Base-by-base conservation (phyloP, 148 eudicot genomes). In the Amaranthus cruentus region DNA sequence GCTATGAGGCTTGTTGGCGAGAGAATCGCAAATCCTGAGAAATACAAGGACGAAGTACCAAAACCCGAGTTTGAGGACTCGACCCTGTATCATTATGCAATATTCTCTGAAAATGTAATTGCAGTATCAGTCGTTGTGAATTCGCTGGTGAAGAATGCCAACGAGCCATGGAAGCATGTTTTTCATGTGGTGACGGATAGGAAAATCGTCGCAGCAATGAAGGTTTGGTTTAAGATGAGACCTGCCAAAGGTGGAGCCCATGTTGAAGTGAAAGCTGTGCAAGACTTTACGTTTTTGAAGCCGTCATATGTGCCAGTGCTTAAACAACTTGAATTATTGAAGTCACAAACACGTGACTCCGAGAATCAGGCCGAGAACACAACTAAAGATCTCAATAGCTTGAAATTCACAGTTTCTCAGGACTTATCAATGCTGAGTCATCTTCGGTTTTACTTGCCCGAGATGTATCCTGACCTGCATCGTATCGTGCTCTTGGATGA, bases 1-100 rank as follows among this genome's bases (percentile, higher is more conserved):
- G 90, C 90, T 18, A 90, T 93, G 98, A 84, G 96, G 77, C 86
- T 93, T 59, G 89, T 93, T 86, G 96, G 86, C 70, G 97, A 92
- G 84, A 84, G 90, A 75, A 84, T 93, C 50, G 88, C 93, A 8
- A 78, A 86, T 81, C 98, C 96, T 3, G 90, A 87, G 55, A 93
- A 85, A 80, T 93, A 88, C 68, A 81, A 49, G 69, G 96, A 93
- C 68, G 90, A 87, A 58, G 88, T 81, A 84, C 92, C 91, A 53
- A 85, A 87, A 75, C 88, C 95, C 12, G 95, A 93, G 84, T 89
- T 91, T 87, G 97, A 91, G 81, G 95, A 93, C 75, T 88, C 97
- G 10, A 80, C 72, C 42, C 74, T 93, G 66, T 93, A 80, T 76
- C 98, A 93, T 78, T 93, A 91, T 78, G 98, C 95, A 3, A 84